A percentile compares a stretch with the other conserved stretches of the same genome.
Evolutionary conservation across 1,139 yeast genomes (phyloP).

Genomic region (Lodderomyces pseudojiufengensis): DNA sequence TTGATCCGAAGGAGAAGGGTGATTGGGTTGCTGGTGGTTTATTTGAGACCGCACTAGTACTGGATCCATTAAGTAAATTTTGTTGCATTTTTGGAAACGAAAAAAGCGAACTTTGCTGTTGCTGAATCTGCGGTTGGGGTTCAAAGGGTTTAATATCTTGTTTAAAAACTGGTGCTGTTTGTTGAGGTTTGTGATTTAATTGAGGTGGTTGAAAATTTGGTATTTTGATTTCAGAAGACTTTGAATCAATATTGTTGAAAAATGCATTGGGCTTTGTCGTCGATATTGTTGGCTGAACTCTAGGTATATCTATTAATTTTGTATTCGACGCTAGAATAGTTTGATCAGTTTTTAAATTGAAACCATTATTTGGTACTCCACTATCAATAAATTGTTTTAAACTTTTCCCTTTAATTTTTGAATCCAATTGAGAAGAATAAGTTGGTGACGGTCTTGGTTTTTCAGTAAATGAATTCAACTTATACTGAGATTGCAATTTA

Average conservation of each 20-base stretch:
- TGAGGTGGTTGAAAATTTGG: background rate
- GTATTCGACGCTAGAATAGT: background rate
- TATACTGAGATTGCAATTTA: slow-evolving; percentile 40
- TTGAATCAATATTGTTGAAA: background rate
- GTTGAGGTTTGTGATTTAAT: background rate
- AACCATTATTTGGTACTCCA: slow-evolving; percentile 29
- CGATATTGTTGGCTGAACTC: background rate
- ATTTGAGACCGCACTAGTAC: too few species aligned
- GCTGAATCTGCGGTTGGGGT: too few species aligned
- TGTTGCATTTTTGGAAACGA: too few species aligned
- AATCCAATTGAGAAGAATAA: slow-evolving; percentile 51
- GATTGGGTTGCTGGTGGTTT: background rate
- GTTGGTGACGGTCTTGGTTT: slow-evolving; percentile 56
- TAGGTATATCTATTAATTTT: slow-evolving; percentile 1
- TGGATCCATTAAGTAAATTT: too few species aligned
- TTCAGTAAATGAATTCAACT: slow-evolving; percentile 38
- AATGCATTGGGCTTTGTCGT: background rate
- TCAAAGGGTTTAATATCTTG: too few species aligned
- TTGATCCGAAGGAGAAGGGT: background rate
- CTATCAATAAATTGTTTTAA: slow-evolving; percentile 35
- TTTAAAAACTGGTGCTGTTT: background rate
- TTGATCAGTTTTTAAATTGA: slow-evolving; percentile 5
- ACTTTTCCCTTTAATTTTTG: slow-evolving; percentile 35
- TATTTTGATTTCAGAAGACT: slow-evolving; percentile 1
- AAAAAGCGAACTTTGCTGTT: background rate